These are phyloP conservation scores for Solanum medicagineum DNA, from an alignment of 257 asterid species.

Conservation along the genomic window DNA sequence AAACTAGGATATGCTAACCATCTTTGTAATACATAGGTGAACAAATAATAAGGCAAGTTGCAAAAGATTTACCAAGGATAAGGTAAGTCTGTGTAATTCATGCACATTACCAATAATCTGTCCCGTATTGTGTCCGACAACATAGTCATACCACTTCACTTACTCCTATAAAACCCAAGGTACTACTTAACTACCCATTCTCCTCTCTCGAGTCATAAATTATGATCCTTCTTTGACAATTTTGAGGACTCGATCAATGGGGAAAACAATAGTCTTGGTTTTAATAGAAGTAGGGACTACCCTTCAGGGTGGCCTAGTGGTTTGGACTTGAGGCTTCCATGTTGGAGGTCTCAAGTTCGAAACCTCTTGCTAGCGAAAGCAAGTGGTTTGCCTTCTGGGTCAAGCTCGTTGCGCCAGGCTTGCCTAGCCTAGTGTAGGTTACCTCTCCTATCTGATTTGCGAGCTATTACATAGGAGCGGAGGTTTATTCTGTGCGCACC, in stretches of 20 bases:
- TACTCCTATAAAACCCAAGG: neutral
- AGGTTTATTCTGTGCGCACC: too few relatives aligned
- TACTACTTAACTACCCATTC: neutral
- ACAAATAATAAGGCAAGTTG: neutral
- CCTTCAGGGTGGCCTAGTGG: too few relatives aligned
- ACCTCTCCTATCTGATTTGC: too few relatives aligned
- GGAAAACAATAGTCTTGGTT: neutral
- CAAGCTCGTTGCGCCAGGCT: too few relatives aligned
- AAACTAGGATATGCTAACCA: neutral
- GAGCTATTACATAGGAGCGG: too few relatives aligned
- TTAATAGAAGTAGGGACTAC: neutral
- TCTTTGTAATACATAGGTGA: neutral
- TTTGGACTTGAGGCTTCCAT: too few relatives aligned
- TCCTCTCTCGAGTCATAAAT: neutral
- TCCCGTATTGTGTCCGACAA: neutral
- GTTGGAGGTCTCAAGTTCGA: too few relatives aligned
- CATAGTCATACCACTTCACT: neutral
- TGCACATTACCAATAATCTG: neutral
- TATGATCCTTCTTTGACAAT: neutral
- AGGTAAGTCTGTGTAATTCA: neutral
- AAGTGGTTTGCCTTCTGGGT: too few relatives aligned
- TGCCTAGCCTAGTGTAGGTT: too few relatives aligned
- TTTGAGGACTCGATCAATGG: neutral
- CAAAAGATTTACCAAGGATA: neutral
- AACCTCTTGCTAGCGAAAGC: too few relatives aligned